A percentile compares a stretch with the other conserved stretches of the same genome.
Conservation (phyloP, 495 filamentous ascomycete species). For the Letharia columbiana region DNA sequence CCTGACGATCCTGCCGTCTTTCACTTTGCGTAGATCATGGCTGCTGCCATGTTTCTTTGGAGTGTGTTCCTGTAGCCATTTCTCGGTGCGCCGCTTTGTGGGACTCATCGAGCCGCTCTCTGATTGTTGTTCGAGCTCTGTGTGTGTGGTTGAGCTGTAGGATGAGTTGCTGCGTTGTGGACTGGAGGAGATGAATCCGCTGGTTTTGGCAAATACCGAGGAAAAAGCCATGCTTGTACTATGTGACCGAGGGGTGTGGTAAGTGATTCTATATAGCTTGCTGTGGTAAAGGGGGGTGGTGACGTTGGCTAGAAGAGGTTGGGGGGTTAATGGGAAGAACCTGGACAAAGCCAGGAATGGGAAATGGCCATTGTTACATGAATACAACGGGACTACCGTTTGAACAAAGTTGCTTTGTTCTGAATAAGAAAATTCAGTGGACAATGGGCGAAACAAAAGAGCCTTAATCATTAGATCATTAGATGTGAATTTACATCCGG, state of each 20-base stretch:
- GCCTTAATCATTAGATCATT: neutral
- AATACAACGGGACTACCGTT: neutral
- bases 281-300: neutral
- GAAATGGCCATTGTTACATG: constrained; percentile 2
- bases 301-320: neutral
- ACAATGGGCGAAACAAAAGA: neutral
- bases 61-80: constrained; percentile 11
- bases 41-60: neutral
- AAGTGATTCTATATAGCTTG: neutral
- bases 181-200: neutral
- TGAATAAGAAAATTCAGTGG: neutral
- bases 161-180: constrained; percentile 1
- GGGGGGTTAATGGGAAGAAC: neutral
- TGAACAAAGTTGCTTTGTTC: neutral
- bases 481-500: constrained; percentile 1
- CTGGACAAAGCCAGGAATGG: neutral
- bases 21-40: constrained; percentile 16
- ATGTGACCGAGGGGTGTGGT: neutral
- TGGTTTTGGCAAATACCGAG: neutral
- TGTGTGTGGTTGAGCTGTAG: neutral
- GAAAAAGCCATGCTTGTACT: constrained; percentile 1
- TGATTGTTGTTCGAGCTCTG: constrained; percentile 6
- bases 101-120: constrained; percentile 17
- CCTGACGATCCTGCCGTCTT: constrained; percentile 16
- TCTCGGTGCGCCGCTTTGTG: constrained; percentile 15